Conservation (phyloP, 2,329 filamentous ascomycete genomes). For the Fusarium pilosicola region DNA sequence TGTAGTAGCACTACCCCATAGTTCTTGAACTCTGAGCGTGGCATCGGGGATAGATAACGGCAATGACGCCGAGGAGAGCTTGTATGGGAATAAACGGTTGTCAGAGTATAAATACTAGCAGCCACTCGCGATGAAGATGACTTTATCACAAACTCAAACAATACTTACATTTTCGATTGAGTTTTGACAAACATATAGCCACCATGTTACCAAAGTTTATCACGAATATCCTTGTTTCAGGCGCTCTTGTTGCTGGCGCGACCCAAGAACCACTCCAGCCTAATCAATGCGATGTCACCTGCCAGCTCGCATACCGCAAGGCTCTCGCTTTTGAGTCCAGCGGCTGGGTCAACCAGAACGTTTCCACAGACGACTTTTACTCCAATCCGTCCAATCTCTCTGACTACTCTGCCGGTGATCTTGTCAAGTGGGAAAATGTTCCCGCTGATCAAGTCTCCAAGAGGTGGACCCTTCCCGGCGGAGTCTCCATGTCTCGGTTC, state of each 20-base stretch:
- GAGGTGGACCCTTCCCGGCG: constrained; percentile 10
- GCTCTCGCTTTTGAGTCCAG: background rate
- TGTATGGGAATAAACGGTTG: background rate
- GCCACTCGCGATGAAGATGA: background rate
- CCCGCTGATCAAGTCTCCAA: background rate
- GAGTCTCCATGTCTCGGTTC: constrained; percentile 4
- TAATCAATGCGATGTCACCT: constrained; percentile 6
- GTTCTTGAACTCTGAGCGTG: background rate
- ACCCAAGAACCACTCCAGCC: background rate
- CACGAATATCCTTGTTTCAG: background rate
- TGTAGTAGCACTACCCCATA: background rate
- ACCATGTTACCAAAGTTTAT: background rate
- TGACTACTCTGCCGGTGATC: background rate
- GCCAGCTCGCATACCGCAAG: constrained; percentile 4
- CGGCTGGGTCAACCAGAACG: constrained; percentile 9
- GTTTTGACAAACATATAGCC: no score
- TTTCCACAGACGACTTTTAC: constrained; percentile 3
- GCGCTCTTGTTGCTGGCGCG: background rate
- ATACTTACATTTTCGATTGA: background rate
- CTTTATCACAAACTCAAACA: background rate
- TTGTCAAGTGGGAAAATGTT: constrained; percentile 20
- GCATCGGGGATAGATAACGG: background rate
- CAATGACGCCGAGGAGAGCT: background rate
- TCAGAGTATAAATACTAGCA: background rate
- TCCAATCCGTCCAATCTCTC: constrained; percentile 11